Evolutionary conservation across 2,329 filamentous ascomycete species (phyloP).

Genomic region (Epichloe typhina): DNA sequence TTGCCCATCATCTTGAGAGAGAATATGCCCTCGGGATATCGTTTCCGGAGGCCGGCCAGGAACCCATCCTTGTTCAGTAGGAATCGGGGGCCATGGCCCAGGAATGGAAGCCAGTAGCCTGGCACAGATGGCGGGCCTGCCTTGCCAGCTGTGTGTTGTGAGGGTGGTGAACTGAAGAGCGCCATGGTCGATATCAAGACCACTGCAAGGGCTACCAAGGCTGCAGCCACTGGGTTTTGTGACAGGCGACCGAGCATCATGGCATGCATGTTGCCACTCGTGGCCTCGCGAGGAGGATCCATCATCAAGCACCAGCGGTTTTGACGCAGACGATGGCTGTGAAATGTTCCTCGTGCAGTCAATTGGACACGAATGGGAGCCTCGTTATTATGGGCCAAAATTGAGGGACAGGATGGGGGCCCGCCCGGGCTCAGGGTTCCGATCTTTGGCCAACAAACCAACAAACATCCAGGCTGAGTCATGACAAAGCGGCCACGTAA

Average conservation of each 20-base stretch:
- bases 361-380: too few species aligned
- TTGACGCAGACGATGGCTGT: too few species aligned
- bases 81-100: constrained; percentile 24
- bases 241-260: neutral
- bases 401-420: too few species aligned
- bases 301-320: neutral
- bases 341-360: too few species aligned
- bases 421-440: too few species aligned
- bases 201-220: neutral
- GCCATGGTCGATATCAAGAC: constrained; percentile 3
- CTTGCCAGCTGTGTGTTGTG: constrained; percentile 8
- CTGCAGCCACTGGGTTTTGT: neutral
- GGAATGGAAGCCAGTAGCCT: constrained; percentile 22
- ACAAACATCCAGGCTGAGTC: too few species aligned
- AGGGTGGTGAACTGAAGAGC: constrained; percentile 25
- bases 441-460: too few species aligned
- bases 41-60: constrained; percentile 14
- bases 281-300: neutral
- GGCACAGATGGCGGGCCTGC: constrained; percentile 13
- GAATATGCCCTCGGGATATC: too few species aligned
- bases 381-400: too few species aligned
- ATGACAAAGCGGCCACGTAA: too few species aligned
- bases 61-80: constrained; percentile 16
- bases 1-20: too few species aligned
- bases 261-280: neutral